phyloP scores from a whole-genome alignment of 805 yeast species.

The Blastobotrys chiropterorum region DNA sequence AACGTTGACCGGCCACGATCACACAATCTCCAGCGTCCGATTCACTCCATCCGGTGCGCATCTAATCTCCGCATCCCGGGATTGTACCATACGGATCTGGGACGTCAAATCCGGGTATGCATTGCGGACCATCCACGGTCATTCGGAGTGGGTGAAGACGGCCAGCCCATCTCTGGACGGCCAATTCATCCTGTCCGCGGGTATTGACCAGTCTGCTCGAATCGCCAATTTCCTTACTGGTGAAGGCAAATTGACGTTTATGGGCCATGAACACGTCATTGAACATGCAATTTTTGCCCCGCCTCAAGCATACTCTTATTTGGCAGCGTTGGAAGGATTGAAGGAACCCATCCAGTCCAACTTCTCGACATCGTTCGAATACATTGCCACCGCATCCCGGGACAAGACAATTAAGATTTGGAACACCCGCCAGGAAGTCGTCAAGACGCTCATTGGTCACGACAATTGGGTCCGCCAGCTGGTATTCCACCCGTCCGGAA shows the following conservation, averaged over 20 bases:
- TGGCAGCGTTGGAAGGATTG: slow-evolving; percentile 41
- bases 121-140: slow-evolving; percentile 61
- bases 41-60: slow-evolving; percentile 48
- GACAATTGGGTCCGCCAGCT: slow-evolving; percentile 79
- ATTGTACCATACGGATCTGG: slow-evolving; percentile 81
- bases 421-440: slow-evolving; percentile 57
- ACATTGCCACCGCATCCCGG: slow-evolving; percentile 72
- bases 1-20: slow-evolving; percentile 80
- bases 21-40: slow-evolving; percentile 61
- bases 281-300: slow-evolving; percentile 72
- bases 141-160: slow-evolving; percentile 82
- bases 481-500: slow-evolving; percentile 68
- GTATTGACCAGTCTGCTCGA: slow-evolving; percentile 71
- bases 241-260: slow-evolving; percentile 55
- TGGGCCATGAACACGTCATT: slow-evolving; percentile 80
- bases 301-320: slow-evolving; percentile 36
- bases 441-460: slow-evolving; percentile 64
- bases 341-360: slow-evolving; percentile 28
- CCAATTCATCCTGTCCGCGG: slow-evolving; percentile 61
- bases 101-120: slow-evolving; percentile 62
- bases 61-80: slow-evolving; percentile 74
- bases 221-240: slow-evolving; percentile 62
- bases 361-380: slow-evolving; percentile 36
- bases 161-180: slow-evolving; percentile 35
- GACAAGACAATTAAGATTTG: slow-evolving; percentile 71